Evolutionary conservation across 805 yeast species (phyloP).

Genomic region (Lipomyces sp.): DNA sequence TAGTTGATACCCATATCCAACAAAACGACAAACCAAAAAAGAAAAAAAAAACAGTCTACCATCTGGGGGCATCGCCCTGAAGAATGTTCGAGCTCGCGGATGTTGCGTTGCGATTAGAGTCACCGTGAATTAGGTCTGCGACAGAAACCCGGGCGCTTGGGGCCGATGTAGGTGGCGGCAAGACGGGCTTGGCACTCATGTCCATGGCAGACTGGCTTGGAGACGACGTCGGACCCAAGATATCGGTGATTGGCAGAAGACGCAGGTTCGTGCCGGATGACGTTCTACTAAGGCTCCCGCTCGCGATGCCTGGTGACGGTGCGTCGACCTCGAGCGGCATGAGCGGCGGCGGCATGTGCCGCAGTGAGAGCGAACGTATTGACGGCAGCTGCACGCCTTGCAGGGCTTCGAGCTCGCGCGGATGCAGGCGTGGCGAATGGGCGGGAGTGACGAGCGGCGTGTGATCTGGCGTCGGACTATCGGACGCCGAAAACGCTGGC

Average conservation of each 20-base stretch:
- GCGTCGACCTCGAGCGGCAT: constrained; percentile 34
- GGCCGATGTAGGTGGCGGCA: constrained; percentile 27
- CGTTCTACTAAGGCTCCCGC: constrained; percentile 19
- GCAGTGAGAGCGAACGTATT: constrained; percentile 46
- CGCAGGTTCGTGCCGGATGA: constrained; percentile 30
- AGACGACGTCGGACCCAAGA: constrained; percentile 16
- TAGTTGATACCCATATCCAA: not conserved
- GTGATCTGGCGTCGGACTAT: constrained; percentile 50
- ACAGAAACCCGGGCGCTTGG: constrained; percentile 32
- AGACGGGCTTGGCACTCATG: not conserved
- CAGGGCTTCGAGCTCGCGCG: constrained; percentile 46
- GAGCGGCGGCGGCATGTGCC: constrained; percentile 39
- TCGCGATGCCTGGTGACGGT: not conserved
- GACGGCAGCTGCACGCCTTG: constrained; percentile 48
- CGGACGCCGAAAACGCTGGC: constrained; percentile 46
- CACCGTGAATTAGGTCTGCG: constrained; percentile 33
- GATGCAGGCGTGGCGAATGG: constrained; percentile 51
- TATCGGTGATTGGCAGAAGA: constrained; percentile 30
- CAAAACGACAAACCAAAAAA: not conserved
- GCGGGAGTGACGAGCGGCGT: constrained; percentile 54
- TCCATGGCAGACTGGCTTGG: constrained; percentile 5
- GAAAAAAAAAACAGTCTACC: not conserved
- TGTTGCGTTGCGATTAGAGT: not conserved
- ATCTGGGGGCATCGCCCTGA: not conserved
- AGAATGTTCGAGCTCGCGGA: not conserved